phyloP scores from a whole-genome alignment of 768 basidiomycete genomes.

The Boletus barrowsii region DNA sequence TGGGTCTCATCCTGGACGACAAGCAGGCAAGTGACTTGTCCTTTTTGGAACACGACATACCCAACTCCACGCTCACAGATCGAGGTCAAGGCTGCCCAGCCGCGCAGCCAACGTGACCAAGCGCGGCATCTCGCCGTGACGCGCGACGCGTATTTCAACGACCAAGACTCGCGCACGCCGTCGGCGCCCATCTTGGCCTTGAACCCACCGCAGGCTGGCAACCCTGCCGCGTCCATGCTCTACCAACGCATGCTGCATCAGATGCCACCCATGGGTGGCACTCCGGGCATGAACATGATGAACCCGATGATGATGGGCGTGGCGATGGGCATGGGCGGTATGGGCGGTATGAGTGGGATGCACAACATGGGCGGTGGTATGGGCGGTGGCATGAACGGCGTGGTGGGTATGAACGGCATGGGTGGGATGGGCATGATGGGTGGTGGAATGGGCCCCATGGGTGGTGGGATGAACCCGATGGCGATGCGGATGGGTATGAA shows the following conservation, averaged over 20 bases:
- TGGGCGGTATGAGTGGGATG: constrained; percentile 35
- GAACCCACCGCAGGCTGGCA: constrained; percentile 35
- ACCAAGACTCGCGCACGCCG: constrained; percentile 36
- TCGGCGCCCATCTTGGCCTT: constrained; percentile 32
- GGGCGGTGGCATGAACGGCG: constrained; percentile 17
- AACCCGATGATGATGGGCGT: constrained; percentile 48
- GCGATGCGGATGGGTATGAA: constrained; percentile 36
- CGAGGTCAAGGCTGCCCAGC: constrained; percentile 80
- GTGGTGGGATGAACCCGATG: constrained; percentile 27
- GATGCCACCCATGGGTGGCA: constrained; percentile 44
- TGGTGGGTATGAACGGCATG: constrained; percentile 22
- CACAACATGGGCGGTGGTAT: constrained; percentile 19
- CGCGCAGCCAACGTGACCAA: constrained; percentile 61
- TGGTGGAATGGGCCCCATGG: constrained; percentile 26
- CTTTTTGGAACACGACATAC: no score
- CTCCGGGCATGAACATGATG: constrained; percentile 50
- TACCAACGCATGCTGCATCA: constrained; percentile 37
- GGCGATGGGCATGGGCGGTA: constrained; percentile 47
- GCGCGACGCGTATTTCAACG: constrained; percentile 33
- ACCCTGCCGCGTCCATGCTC: constrained; percentile 32
- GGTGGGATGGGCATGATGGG: constrained; percentile 39
- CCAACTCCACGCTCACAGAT: constrained; percentile 43
- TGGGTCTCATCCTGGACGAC: constrained; percentile 70
- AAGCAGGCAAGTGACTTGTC: constrained; percentile 53
- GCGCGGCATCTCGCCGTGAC: constrained; percentile 32